These are phyloP conservation scores for Protea cynaroides DNA, from an alignment of 164 flowering plant genomes.

Conservation along the genomic window DNA sequence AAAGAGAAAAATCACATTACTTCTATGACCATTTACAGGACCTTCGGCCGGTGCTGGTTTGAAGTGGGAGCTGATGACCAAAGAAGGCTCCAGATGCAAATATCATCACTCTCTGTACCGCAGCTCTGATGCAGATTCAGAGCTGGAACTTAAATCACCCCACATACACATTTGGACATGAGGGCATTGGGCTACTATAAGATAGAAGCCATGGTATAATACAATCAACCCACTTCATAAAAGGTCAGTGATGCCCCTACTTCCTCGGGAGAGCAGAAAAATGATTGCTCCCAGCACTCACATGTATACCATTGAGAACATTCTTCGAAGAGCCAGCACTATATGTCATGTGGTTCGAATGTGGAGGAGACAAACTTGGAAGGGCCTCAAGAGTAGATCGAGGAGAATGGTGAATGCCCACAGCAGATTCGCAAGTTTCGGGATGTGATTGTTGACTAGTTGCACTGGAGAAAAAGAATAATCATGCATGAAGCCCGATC, in stretches of 20 bases:
- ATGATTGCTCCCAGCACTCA: constrained; percentile 7
- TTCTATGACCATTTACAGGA: neutral
- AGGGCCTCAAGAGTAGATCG: constrained; percentile 44
- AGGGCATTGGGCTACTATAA: neutral
- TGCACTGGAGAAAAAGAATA: constrained; percentile 36
- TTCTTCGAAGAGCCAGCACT: constrained; percentile 14
- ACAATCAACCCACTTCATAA: neutral
- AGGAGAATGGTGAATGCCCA: constrained; percentile 32
- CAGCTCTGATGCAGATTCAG: neutral
- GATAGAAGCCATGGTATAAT: neutral
- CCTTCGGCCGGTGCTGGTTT: neutral
- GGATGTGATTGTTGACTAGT: constrained; percentile 28
- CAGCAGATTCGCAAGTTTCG: constrained; percentile 30
- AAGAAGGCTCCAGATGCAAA: neutral
- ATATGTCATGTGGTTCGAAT: constrained; percentile 10
- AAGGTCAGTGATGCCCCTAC: neutral
- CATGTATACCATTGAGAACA: constrained; percentile 4
- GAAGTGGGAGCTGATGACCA: neutral
- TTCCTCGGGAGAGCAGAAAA: neutral
- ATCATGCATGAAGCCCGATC: constrained; percentile 26
- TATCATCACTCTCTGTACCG: neutral
- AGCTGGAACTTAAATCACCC: neutral
- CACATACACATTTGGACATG: neutral
- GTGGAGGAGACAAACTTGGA: constrained; percentile 33
- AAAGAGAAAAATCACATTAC: neutral